phyloP scores from a whole-genome alignment of 768 basidiomycete species.

The Suillus variegatus region DNA sequence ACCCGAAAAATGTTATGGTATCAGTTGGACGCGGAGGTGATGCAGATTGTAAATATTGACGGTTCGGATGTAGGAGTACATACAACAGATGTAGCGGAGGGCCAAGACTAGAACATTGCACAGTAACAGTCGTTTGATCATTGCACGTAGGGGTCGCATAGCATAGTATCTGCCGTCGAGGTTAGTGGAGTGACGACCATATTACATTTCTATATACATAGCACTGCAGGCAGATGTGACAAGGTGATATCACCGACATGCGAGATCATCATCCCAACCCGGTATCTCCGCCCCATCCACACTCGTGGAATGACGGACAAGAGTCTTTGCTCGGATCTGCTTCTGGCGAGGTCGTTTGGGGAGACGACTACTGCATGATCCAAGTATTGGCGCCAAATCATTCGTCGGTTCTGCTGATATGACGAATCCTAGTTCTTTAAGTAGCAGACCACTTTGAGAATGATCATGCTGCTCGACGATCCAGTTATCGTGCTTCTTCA shows the following conservation, averaged over 20 bases:
- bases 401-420: neutral
- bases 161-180: neutral
- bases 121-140: neutral
- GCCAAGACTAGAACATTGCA: neutral
- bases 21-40: slow-evolving; percentile 36
- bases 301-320: neutral
- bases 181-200: neutral
- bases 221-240: neutral
- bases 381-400: neutral
- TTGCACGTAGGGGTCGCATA: neutral
- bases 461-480: neutral
- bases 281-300: neutral
- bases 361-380: neutral
- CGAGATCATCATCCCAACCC: neutral
- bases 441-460: neutral
- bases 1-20: slow-evolving; percentile 18
- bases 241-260: neutral
- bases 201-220: neutral
- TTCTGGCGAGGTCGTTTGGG: neutral
- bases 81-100: no score
- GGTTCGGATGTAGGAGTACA: no score
- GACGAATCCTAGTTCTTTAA: neutral
- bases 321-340: neutral
- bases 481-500: neutral
- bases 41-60: slow-evolving; percentile 6